Base-by-base conservation (phyloP, 2,329 filamentous ascomycete species). In the Xylariales sp. region DNA sequence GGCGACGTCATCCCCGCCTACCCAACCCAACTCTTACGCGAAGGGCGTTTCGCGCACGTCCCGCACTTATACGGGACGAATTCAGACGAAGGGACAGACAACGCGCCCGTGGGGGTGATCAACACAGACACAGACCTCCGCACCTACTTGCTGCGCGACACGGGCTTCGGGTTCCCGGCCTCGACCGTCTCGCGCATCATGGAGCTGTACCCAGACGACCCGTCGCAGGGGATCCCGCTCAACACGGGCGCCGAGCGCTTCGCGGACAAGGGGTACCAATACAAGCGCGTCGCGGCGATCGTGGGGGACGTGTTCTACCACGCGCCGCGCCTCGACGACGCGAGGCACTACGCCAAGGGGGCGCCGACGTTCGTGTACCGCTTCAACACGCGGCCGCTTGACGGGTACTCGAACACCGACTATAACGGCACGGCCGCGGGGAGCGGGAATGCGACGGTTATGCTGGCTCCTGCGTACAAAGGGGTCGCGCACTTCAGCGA, bases 61-160 rank as follows among this genome's bases (percentile, higher is more conserved):
- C 88, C 89, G 1, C 84, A 91, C 48, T 81, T 93, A 6, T 80
- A 84, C 41, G 90, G 91, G 6, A 85, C 84, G 43, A 92, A 91
- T 76, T 85, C 85, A 0, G 90, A 92, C 71, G 90, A 93, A 75
- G 90, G 89, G 1, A 76, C 74, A 0, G 75, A 75, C 65, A 77
- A 77, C 2, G 75, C 74, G 6, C 74, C 75, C 0, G 55, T 67
- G 8, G 71, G 74, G 10, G 53, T 48, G 1, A 71, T 76, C 52
- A 71, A 76, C 67, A 75, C 75, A 5, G 74, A 76, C 54, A 46
- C 56, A 5, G 74, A 76, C 10, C 58, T 76, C 0, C 67, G 65
- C 34, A 63, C 14, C n/a, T 76, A 64, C 49, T 67, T 77, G 14
- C 59, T 69, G 34, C 48, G 58, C 16, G 65, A 61, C 32, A 66